These are phyloP conservation scores for Fagus sylvatica DNA, from an alignment of 306 rosid species.

Conservation along the genomic window DNA sequence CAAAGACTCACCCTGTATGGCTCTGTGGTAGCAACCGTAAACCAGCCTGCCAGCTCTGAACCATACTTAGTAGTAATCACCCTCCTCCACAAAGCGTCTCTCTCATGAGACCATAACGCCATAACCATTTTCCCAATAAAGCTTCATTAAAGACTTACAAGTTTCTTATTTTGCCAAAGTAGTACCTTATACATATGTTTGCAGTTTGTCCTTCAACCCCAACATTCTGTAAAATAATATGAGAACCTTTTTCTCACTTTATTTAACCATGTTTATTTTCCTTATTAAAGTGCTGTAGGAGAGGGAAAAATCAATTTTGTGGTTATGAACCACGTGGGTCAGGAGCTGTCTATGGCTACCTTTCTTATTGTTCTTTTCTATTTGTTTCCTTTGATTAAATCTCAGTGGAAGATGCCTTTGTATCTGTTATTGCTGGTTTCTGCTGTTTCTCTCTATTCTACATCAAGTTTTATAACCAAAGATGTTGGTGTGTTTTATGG, in stretches of 20 bases:
- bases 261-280: neutral
- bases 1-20: too few species aligned
- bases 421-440: neutral
- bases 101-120: too few species aligned
- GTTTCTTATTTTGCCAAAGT: neutral
- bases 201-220: neutral
- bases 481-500: neutral
- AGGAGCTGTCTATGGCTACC: neutral
- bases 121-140: too few species aligned
- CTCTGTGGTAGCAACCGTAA: too few species aligned
- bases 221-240: neutral
- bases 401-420: too few species aligned
- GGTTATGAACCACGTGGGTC: neutral
- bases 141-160: too few species aligned
- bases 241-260: too few species aligned
- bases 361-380: too few species aligned
- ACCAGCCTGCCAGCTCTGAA: too few species aligned
- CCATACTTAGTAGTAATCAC: too few species aligned
- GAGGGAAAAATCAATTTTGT: neutral
- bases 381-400: neutral
- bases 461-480: neutral
- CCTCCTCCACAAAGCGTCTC: too few species aligned
- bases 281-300: neutral
- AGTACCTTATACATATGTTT: neutral
- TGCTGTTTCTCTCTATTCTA: neutral